Evolutionary conservation across 768 basidiomycete genomes (phyloP), one percentile per base, ranked within the genome.

Genomic region (Russula virescens): DNA sequence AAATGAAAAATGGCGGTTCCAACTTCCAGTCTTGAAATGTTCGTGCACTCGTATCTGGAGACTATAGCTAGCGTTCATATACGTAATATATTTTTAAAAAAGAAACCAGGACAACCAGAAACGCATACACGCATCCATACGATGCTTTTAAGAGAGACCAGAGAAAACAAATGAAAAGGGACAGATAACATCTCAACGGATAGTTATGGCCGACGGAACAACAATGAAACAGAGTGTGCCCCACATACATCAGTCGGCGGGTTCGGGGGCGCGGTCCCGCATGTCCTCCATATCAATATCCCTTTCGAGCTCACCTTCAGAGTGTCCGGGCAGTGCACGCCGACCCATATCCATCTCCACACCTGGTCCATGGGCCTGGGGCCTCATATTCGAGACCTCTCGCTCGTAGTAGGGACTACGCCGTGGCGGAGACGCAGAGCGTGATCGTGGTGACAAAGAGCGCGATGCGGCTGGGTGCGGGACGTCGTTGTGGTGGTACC

Each of bases 391-490:
- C 14, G 58, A 48, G 38, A 42, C 25, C 6, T 62, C 66, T 28
- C 60, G 56, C 14, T 62, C 64, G 18, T 67, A 62, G 14, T 64
- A 58, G 25, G 60, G 55, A 31, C 60, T 63, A 23, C 58, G 52
- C 7, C 63, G 52, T 19, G 50, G 56, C 5, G 60, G 52, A 2
- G 67, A 63, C 48, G 49, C 57, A 47, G 67, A 68, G 2, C 67
- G 67, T 10, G 64, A 62, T 40, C 66, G 66, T 19, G 64, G 60
- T 16, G 65, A 58, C 49, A 58, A 47, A 1, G 64, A 58, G 35
- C 65, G 66, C 57, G 56, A 67, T 58, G 55, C 64, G 60, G 60
- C 64, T 21, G n/a, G 62, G 52, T 42, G 64, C 55, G 64, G 43
- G 54, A 3, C 52, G 52, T 60, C 54, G 19, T 52, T 52, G 68